Conservation (phyloP, 176 grass and related monocot species). For the Secale cereale region DNA sequence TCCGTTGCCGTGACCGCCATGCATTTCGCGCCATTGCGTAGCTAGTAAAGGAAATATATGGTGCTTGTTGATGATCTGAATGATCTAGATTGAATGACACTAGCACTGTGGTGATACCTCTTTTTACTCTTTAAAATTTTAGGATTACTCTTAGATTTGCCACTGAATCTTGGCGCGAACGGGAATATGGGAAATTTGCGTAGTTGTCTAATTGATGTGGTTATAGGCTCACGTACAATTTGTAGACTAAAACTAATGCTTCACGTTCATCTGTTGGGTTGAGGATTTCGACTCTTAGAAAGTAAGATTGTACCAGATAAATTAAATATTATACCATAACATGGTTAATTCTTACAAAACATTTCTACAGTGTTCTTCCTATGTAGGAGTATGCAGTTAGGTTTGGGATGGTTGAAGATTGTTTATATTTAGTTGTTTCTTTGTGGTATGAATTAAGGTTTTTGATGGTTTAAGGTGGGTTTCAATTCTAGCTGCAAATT, state of each 20-base stretch:
- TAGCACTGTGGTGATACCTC: background rate
- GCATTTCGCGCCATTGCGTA: slow-evolving; percentile 19
- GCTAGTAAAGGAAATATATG: background rate
- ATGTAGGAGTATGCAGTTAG: background rate
- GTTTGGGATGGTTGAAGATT: background rate
- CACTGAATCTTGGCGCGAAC: background rate
- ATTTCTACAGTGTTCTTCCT: background rate
- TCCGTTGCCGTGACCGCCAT: background rate
- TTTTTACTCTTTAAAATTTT: background rate
- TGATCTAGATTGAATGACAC: background rate
- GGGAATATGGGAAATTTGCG: background rate
- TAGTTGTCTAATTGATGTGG: background rate
- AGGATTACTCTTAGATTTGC: background rate
- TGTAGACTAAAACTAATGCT: background rate
- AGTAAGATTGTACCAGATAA: background rate
- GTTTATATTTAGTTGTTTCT: background rate
- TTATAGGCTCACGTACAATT: background rate
- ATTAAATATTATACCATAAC: background rate
- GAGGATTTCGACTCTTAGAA: background rate
- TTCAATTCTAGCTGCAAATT: slow-evolving; percentile 3
- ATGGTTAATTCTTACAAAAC: slow-evolving; percentile 5
- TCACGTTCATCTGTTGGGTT: background rate
- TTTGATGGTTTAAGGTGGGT: background rate
- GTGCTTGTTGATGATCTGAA: background rate
- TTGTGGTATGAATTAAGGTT: background rate